Conservation (phyloP, 2,329 filamentous ascomycete species). For the Apiospora koreana region DNA sequence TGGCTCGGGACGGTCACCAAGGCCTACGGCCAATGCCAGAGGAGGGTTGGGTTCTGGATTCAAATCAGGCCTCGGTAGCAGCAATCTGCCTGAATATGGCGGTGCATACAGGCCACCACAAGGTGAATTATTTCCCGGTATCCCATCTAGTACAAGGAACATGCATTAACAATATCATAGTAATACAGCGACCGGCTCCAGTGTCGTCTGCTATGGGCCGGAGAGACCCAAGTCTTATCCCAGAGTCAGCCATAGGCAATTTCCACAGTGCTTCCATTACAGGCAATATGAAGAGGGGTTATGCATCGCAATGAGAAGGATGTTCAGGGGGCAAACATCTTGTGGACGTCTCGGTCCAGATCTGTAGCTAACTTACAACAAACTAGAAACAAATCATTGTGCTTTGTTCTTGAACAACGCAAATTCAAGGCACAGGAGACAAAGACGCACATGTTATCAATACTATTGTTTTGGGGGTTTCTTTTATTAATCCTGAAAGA, state of each 20-base stretch:
- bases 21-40: conserved; percentile 21
- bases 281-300: conserved; percentile 14
- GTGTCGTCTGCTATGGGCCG: not conserved
- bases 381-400: not conserved
- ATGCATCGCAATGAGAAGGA: not conserved
- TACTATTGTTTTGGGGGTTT: not conserved
- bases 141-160: not conserved
- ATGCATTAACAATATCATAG: not conserved
- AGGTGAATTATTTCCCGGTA: conserved; percentile 19
- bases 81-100: conserved; percentile 17
- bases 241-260: conserved; percentile 10
- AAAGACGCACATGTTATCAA: not conserved
- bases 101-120: conserved; percentile 24
- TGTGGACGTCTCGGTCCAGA: not conserved
- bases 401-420: too few relatives aligned
- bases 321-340: not conserved
- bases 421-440: not conserved
- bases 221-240: not conserved
- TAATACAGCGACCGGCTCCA: conserved; percentile 14
- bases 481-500: not conserved
- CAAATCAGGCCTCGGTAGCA: conserved; percentile 27
- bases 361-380: not conserved
- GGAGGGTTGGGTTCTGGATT: conserved; percentile 31
- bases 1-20: conserved; percentile 28
- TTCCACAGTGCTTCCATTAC: conserved; percentile 9